Percentiles rank a stretch among this genome's conserved stretches.
phyloP scores from a whole-genome alignment of 768 basidiomycete species.

The Trametes punicea region DNA sequence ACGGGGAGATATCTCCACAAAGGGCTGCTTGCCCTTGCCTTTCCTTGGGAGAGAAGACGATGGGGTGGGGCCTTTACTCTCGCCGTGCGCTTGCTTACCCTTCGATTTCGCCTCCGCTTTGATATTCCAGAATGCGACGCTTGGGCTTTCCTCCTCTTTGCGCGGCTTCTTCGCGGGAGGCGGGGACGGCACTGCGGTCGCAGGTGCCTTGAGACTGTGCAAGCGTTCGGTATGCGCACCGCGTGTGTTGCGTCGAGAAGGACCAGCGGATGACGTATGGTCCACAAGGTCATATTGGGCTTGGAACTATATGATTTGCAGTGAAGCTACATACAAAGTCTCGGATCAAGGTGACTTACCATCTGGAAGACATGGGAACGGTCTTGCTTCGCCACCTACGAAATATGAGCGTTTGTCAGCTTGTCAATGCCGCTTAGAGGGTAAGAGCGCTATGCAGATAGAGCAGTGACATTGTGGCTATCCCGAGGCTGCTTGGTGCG shows the following conservation, averaged over 20 bases:
- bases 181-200: constrained; percentile 24
- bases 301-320: constrained; percentile 47
- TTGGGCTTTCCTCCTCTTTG: background rate
- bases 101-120: constrained; percentile 17
- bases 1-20: background rate
- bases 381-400: constrained; percentile 69
- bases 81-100: constrained; percentile 11
- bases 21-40: background rate
- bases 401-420: too few species aligned
- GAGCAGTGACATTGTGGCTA: background rate
- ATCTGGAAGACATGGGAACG: constrained; percentile 68
- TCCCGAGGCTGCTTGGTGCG: too few species aligned
- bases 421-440: too few species aligned
- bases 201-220: constrained; percentile 38
- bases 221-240: constrained; percentile 54
- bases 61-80: background rate
- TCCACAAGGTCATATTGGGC: constrained; percentile 58
- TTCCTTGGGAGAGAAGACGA: background rate
- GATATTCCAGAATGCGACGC: constrained; percentile 17
- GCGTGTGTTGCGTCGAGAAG: constrained; percentile 55
- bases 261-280: constrained; percentile 40
- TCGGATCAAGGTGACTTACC: constrained; percentile 40
- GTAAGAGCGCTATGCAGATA: too few species aligned
- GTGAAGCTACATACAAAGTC: background rate
- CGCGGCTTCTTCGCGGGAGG: background rate